A percentile compares a stretch with the other conserved stretches of the same genome.
Evolutionary conservation across 495 filamentous ascomycete species (phyloP).

Genomic region (Tirmania nivea): DNA sequence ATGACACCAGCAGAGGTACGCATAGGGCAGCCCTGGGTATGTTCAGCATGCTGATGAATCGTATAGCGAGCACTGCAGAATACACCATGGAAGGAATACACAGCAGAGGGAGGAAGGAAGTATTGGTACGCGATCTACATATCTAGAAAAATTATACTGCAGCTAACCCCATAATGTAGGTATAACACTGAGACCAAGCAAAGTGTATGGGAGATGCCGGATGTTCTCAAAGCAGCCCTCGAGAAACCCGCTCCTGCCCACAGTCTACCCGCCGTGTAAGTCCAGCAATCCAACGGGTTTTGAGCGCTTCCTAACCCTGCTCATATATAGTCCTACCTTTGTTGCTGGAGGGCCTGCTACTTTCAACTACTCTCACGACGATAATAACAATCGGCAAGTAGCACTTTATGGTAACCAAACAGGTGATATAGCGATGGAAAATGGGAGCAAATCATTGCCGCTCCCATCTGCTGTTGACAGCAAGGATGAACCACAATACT

Average conservation of each 20-base stretch:
- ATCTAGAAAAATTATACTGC: too few relatives aligned
- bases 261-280: neutral
- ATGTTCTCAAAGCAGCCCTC: slow-evolving; percentile 51
- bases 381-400: slow-evolving; percentile 14
- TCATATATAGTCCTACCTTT: slow-evolving; percentile 4
- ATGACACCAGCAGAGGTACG: slow-evolving; percentile 73
- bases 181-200: slow-evolving; percentile 74
- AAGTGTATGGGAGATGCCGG: slow-evolving; percentile 89
- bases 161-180: slow-evolving; percentile 2
- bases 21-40: slow-evolving; percentile 1
- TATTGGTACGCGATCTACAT: slow-evolving; percentile 42
- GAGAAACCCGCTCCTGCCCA: slow-evolving; percentile 19
- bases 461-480: slow-evolving; percentile 15
- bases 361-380: slow-evolving; percentile 14
- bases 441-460: slow-evolving; percentile 13
- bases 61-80: slow-evolving; percentile 40
- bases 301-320: too few relatives aligned
- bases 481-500: slow-evolving; percentile 62
- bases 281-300: too few relatives aligned
- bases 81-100: slow-evolving; percentile 87
- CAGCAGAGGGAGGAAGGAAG: slow-evolving; percentile 60
- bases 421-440: slow-evolving; percentile 7
- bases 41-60: slow-evolving; percentile 3
- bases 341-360: slow-evolving; percentile 17
- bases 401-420: slow-evolving; percentile 16